A percentile compares a stretch with the other conserved stretches of the same genome.
phyloP scores from a whole-genome alignment of 1,139 yeast species.

The Taphrina wiesneri region DNA sequence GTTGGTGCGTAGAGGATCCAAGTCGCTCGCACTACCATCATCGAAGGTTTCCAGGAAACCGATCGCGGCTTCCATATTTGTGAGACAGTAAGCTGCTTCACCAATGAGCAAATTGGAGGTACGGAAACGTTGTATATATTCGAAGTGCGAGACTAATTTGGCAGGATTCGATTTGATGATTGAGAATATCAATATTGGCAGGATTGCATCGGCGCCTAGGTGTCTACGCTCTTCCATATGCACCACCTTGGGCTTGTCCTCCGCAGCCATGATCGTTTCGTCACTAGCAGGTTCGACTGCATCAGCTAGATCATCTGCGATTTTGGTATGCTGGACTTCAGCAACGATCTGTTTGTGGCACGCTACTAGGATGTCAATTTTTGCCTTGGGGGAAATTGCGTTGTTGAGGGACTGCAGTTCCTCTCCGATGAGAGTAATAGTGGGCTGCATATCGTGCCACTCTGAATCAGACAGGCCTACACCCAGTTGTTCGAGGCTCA shows the following conservation, averaged over 20 bases:
- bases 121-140: conserved; percentile 59
- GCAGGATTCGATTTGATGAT: conserved; percentile 51
- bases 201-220: conserved; percentile 53
- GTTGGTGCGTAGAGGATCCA: conserved; percentile 7
- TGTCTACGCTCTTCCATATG: background rate
- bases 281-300: background rate
- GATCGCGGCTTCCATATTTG: conserved; percentile 65
- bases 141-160: conserved; percentile 54
- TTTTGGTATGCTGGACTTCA: conserved; percentile 28
- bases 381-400: conserved; percentile 33
- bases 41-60: conserved; percentile 53
- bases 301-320: conserved; percentile 7
- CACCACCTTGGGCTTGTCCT: background rate
- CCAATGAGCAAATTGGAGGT: conserved; percentile 53
- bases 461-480: conserved; percentile 16
- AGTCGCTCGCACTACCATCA: background rate
- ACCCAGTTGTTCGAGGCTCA: conserved; percentile 32
- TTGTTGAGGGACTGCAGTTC: conserved; percentile 33
- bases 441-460: conserved; percentile 27
- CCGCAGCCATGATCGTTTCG: background rate
- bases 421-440: conserved; percentile 13
- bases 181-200: conserved; percentile 58
- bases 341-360: conserved; percentile 35
- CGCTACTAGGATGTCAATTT: conserved; percentile 33
- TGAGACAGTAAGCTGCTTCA: conserved; percentile 58